Percentiles rank a stretch among this genome's conserved stretches.
phyloP scores from a whole-genome alignment of 306 rosid species.

The Corylus heterophylla region DNA sequence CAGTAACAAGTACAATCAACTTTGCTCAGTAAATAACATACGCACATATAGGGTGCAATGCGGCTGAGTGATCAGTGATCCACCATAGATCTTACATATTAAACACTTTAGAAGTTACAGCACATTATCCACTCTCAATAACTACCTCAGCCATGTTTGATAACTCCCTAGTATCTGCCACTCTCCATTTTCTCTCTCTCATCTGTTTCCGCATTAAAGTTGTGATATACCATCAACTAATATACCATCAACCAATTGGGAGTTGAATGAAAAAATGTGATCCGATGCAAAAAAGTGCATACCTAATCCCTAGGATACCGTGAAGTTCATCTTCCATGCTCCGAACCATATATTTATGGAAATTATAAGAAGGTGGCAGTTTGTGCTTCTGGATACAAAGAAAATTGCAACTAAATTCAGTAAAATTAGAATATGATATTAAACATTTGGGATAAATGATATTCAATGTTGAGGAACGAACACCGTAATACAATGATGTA shows the following conservation, averaged over 20 bases:
- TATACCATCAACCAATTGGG: background rate
- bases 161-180: too few relatives aligned
- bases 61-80: too few relatives aligned
- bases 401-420: conserved; percentile 10
- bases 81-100: too few relatives aligned
- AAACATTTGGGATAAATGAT: background rate
- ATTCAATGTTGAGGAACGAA: background rate
- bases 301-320: conserved; percentile 97
- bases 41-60: too few relatives aligned
- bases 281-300: conserved; percentile 24
- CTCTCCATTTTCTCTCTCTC: too few relatives aligned
- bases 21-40: too few relatives aligned
- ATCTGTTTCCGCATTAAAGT: too few relatives aligned
- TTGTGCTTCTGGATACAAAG: conserved; percentile 71
- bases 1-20: too few relatives aligned
- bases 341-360: conserved; percentile 84
- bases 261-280: conserved; percentile 8
- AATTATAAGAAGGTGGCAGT: conserved; percentile 75
- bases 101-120: too few relatives aligned
- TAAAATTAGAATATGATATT: background rate
- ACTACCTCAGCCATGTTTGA: too few relatives aligned
- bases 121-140: too few relatives aligned
- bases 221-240: background rate
- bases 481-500: background rate
- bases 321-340: conserved; percentile 99